Percentiles rank a stretch among this genome's conserved stretches.
These are phyloP conservation scores for Arthrobotrys pseudoclavata DNA, from an alignment of 2,329 filamentous ascomycete species.

Conservation along the genomic window DNA sequence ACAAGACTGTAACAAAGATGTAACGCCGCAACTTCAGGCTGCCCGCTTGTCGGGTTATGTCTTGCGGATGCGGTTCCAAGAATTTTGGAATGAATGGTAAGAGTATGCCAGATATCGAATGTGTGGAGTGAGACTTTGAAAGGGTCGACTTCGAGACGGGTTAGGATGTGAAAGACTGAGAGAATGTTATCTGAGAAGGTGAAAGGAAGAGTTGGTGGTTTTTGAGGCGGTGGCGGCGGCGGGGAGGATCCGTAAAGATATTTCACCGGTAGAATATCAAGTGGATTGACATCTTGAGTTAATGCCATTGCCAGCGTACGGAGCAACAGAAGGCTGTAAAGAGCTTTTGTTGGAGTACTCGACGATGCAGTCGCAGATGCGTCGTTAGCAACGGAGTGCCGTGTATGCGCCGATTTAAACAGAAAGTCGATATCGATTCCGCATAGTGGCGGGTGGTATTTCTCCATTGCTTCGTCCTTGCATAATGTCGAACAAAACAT, in stretches of 20 bases:
- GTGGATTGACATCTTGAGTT: constrained; percentile 74
- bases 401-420: constrained; percentile 74
- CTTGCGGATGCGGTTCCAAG: constrained; percentile 90
- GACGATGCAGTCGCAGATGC: constrained; percentile 42
- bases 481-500: constrained; percentile 77
- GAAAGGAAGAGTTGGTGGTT: constrained; percentile 77
- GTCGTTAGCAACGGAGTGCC: constrained; percentile 45
- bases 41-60: constrained; percentile 80
- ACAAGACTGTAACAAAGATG: constrained; percentile 85
- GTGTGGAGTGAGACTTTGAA: constrained; percentile 71
- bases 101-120: constrained; percentile 85
- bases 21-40: constrained; percentile 91
- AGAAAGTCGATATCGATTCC: constrained; percentile 77
- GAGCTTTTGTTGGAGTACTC: constrained; percentile 65
- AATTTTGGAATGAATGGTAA: constrained; percentile 93
- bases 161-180: constrained; percentile 80
- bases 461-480: constrained; percentile 71
- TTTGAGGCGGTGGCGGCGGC: constrained; percentile 71
- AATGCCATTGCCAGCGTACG: constrained; percentile 75
- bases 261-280: constrained; percentile 75
- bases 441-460: constrained; percentile 76
- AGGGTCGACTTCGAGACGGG: constrained; percentile 87
- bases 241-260: constrained; percentile 77
- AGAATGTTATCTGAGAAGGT: constrained; percentile 82
- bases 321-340: constrained; percentile 75